These are phyloP conservation scores for Ajuga reptans DNA, from an alignment of 305 asterid species.

Conservation along the genomic window DNA sequence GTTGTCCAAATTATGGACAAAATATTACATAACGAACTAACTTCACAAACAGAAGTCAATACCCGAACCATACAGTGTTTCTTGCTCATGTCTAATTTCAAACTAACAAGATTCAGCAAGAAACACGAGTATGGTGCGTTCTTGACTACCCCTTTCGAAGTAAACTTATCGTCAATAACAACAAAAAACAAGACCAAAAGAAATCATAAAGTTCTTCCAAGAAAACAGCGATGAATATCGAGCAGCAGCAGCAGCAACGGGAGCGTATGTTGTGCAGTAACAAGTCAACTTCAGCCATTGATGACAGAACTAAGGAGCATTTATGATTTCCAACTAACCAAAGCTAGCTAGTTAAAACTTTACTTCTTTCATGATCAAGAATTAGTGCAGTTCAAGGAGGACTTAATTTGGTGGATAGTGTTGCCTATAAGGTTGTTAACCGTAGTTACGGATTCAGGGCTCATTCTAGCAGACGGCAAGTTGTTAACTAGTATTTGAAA, in stretches of 20 bases:
- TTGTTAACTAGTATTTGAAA: conserved; percentile 80
- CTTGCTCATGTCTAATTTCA: too few species aligned
- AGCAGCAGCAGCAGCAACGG: conserved; percentile 27
- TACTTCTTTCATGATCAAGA: conserved; percentile 23
- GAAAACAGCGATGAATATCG: not conserved
- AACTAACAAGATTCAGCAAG: conserved; percentile 14
- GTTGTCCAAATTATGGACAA: conserved; percentile 11
- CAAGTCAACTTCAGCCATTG: conserved; percentile 38
- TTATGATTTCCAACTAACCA: conserved; percentile 49
- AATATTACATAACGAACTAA: not conserved
- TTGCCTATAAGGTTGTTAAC: conserved; percentile 67
- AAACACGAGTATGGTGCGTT: conserved; percentile 55
- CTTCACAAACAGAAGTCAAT: conserved; percentile 52
- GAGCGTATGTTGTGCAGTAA: conserved; percentile 28
- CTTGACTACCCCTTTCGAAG: conserved; percentile 50
- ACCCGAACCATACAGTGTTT: conserved; percentile 67
- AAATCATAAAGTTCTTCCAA: not conserved
- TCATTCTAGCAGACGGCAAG: conserved; percentile 68
- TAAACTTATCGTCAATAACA: conserved; percentile 6
- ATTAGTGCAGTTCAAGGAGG: conserved; percentile 58
- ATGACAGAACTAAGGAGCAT: conserved; percentile 33
- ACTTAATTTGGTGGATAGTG: conserved; percentile 87
- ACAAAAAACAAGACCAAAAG: not conserved
- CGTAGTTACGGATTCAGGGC: conserved; percentile 72
- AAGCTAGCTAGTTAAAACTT: not conserved